Base-by-base conservation (phyloP, 768 basidiomycete genomes). In the Pisolithus marmoratus region DNA sequence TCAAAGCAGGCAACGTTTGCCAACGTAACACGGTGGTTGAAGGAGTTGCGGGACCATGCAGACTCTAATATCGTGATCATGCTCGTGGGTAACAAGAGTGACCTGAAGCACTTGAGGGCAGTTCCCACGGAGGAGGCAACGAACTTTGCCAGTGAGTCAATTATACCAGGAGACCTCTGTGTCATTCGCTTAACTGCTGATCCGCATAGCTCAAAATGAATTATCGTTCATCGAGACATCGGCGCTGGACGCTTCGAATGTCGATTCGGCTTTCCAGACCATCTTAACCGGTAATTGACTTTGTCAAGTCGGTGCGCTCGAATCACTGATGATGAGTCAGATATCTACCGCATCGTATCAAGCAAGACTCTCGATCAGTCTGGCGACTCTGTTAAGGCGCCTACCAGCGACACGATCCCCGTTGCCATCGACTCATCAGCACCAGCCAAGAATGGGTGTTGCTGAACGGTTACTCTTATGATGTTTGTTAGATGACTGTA, bases 51-150 rank as follows among this genome's bases (percentile, higher is more conserved):
- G 55, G 94, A 97, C 68, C 94, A 97, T 64, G 94, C 94, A 50
- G 86, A 90, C 65, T 85, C 87, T 49, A 93, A 88, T 75, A 93
- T 93, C 54, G 91, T 90, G 48, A 95, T 95, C 66, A 94, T 94
- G 91, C 81, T 94, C 37, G 92, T 95, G 11, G 93, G 93, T 12
- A 97, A 97, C 79, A 97, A 99, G 86, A 94, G 91, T 68, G 96
- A 99, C 81, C 84, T 99, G 79, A 94, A 96, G 74, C 96, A 98
- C 68, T 70, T 97, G 62, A 76, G 96, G 58, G 95, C 94, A 40
- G 94, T 98, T 37, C 87, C 95, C 29, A 98, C 94, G 27, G 96
- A 99, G 46, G 96, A 99, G 76, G 95, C 94, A 46, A 96, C 91
- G 77, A 74, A 75, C 11, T 97, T 97, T 70, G 73, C 93, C 34